phyloP scores from a whole-genome alignment of 176 grass and related monocot genomes.

The Melocanna baccifera region DNA sequence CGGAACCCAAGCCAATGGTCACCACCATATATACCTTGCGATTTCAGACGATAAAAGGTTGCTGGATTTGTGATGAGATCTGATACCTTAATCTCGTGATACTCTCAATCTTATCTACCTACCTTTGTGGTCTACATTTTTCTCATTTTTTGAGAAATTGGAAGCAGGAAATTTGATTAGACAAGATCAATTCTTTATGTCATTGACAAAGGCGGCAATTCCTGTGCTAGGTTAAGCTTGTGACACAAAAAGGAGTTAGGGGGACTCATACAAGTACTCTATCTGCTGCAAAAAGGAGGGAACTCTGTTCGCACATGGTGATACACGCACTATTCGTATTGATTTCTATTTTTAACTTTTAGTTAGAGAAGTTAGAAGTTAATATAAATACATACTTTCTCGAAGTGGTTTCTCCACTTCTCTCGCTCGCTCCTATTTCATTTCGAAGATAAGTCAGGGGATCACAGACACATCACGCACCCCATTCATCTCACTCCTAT shows the following conservation, averaged over 20 bases:
- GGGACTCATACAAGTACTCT: not conserved
- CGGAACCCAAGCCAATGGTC: not conserved
- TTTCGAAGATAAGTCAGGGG: too few species aligned
- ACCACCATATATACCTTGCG: constrained; percentile 23
- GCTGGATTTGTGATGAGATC: not conserved
- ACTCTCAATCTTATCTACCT: not conserved
- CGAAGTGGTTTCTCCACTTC: too few species aligned
- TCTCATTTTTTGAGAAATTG: not conserved
- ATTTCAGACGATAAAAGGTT: constrained; percentile 21
- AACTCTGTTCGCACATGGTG: not conserved
- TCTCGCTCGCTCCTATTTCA: too few species aligned
- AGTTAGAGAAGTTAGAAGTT: too few species aligned
- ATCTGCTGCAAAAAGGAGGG: not conserved
- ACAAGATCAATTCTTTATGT: not conserved
- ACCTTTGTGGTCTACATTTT: not conserved
- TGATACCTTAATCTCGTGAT: constrained; percentile 8
- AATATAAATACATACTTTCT: too few species aligned
- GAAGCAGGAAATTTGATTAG: not conserved
- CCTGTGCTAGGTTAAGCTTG: not conserved
- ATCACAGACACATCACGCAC: rapidly evolving
- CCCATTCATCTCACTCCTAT: too few species aligned
- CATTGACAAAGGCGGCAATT: not conserved
- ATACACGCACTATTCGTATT: not conserved
- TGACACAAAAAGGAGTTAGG: not conserved
- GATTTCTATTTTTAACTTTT: too few species aligned